Conservation (phyloP, 768 basidiomycete genomes). For the Panaeolus cyanescens region DNA sequence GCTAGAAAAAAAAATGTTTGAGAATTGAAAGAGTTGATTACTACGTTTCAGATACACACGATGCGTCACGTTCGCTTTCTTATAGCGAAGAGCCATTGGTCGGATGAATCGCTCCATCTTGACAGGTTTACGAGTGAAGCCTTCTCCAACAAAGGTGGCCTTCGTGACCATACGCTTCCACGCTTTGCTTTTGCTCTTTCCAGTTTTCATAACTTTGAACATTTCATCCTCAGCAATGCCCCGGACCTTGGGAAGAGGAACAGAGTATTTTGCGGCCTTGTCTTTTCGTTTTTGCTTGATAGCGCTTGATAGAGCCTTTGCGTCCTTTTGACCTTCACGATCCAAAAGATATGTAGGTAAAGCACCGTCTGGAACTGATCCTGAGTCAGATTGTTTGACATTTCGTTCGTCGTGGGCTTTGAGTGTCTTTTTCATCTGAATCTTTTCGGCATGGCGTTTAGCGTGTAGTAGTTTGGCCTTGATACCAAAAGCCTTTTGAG, state of each 20-base stretch:
- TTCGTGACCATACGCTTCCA: constrained; percentile 99
- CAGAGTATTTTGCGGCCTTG: constrained; percentile 97
- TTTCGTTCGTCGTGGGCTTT: constrained; percentile 99
- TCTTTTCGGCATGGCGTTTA: constrained; percentile 95
- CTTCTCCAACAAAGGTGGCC: constrained; percentile 98
- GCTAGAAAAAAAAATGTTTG: constrained; percentile 46
- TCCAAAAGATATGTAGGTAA: constrained; percentile 95
- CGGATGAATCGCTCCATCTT: constrained; percentile 99
- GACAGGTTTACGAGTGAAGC: constrained; percentile 97
- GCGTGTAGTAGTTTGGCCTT: constrained; percentile 99
- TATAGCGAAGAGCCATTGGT: constrained; percentile 96
- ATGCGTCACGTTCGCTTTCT: constrained; percentile 98
- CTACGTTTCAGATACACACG: constrained; percentile 52
- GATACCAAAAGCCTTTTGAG: constrained; percentile 94
- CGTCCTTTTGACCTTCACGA: constrained; percentile 97
- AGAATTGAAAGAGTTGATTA: not conserved
- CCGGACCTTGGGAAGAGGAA: constrained; percentile 94
- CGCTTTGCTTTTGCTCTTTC: constrained; percentile 92
- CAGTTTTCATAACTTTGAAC: constrained; percentile 99
- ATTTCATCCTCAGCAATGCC: constrained; percentile 99
- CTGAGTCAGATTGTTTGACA: constrained; percentile 90
- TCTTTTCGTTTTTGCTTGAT: constrained; percentile 99
- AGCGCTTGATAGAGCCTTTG: constrained; percentile 92
- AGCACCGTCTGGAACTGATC: constrained; percentile 84
- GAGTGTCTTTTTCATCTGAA: constrained; percentile 98